A percentile compares a stretch with the other conserved stretches of the same genome.
Conservation (phyloP, 2,329 filamentous ascomycete genomes). For the Zasmidium citrigriseum region DNA sequence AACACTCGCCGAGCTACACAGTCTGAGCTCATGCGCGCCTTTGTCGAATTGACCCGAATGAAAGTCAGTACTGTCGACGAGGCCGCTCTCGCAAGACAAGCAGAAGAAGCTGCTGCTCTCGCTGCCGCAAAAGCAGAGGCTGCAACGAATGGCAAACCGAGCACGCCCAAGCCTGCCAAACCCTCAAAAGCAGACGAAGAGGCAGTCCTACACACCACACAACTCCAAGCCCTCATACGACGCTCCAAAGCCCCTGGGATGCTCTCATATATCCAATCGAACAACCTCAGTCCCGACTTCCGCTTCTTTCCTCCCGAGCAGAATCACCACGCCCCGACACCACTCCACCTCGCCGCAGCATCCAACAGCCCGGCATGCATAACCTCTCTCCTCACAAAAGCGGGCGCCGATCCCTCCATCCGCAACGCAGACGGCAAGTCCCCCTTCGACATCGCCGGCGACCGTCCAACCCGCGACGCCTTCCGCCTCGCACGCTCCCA, state of each 20-base stretch:
- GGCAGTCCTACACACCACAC: conserved; percentile 78
- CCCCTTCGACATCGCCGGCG: conserved; percentile 82
- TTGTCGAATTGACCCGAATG: conserved; percentile 87
- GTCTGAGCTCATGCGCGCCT: conserved; percentile 89
- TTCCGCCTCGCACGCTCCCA: conserved; percentile 86
- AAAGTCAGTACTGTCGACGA: conserved; percentile 81
- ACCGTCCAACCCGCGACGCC: conserved; percentile 81
- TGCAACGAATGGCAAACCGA: conserved; percentile 45
- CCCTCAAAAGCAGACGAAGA: conserved; percentile 81
- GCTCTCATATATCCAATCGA: conserved; percentile 78
- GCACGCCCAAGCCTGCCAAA: conserved; percentile 61
- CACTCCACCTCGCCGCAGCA: conserved; percentile 81
- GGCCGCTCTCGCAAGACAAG: conserved; percentile 54
- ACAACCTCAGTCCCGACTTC: conserved; percentile 71
- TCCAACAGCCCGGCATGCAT: conserved; percentile 80
- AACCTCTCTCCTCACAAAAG: conserved; percentile 72
- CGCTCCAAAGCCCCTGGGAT: conserved; percentile 87
- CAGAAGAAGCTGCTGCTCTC: conserved; percentile 47
- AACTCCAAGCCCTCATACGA: conserved; percentile 83
- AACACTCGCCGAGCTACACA: conserved; percentile 90
- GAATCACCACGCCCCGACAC: conserved; percentile 78
- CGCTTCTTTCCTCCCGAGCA: conserved; percentile 70
- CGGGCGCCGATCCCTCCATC: conserved; percentile 70
- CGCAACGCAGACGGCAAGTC: conserved; percentile 76
- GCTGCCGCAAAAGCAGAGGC: conserved; percentile 40